Percentiles rank a stretch among this genome's conserved stretches.
Conservation (phyloP, 2,329 filamentous ascomycete genomes). For the Sporothrix luriei region DNA sequence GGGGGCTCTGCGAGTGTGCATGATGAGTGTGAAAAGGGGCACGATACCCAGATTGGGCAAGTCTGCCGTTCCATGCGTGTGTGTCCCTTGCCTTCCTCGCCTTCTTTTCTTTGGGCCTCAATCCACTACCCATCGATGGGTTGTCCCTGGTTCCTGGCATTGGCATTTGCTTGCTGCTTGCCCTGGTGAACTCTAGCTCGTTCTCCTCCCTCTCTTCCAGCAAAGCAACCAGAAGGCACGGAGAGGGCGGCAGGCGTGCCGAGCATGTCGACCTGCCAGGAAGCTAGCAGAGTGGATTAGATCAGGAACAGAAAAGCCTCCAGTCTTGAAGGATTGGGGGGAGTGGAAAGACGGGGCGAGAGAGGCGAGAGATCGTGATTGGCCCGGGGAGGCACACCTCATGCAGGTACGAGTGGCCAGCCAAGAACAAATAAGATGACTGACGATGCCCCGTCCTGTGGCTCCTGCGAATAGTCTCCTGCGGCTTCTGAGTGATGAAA, state of each 20-base stretch:
- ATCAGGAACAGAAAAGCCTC: conserved; percentile 27
- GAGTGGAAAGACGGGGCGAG: not conserved
- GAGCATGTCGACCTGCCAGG: conserved; percentile 15
- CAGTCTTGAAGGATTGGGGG: conserved; percentile 11
- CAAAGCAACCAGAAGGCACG: not conserved
- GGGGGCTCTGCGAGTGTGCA: conserved; percentile 10
- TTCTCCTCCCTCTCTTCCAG: not conserved
- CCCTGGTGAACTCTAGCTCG: not conserved
- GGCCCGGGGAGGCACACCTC: conserved; percentile 7
- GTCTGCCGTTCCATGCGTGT: conserved; percentile 20
- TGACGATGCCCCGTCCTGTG: not conserved
- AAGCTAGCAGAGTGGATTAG: conserved; percentile 27
- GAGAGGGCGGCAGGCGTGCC: not conserved
- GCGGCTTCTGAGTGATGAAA: not conserved
- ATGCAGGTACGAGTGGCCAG: conserved; percentile 9
- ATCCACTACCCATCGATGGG: not conserved
- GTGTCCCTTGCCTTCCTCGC: conserved; percentile 5
- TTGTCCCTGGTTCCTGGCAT: not conserved
- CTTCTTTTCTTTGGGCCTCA: conserved; percentile 25
- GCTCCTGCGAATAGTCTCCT: conserved; percentile 1
- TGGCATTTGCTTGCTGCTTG: not conserved
- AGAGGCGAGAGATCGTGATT: not conserved
- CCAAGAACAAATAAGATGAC: conserved; percentile 4
- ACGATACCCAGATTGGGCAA: conserved; percentile 24
- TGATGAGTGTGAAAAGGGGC: conserved; percentile 25